Base-by-base conservation (phyloP, 306 rosid species). In the Alnus rubra region DNA sequence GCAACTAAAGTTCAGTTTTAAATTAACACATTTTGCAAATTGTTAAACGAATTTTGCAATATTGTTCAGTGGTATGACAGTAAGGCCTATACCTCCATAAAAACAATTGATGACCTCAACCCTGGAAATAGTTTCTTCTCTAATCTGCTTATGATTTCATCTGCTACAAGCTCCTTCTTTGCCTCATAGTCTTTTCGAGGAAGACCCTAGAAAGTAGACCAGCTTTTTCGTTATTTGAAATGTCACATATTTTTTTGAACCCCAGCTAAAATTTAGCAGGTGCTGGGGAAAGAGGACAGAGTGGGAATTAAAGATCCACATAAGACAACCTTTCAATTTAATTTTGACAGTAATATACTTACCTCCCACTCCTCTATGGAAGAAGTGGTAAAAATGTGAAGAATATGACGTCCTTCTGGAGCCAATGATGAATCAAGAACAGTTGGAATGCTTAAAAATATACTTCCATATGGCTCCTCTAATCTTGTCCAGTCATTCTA, bases 371-470 rank as follows among this genome's bases (percentile, higher is more conserved):
- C 98, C 51, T 88, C 96, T 39, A 95, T 88, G 72, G 98, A 90
- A 84, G 99, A 91, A 63, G 97, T 93, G 16, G 99, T 93, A 86
- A 95, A 95, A 54, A 95, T 88, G 83, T 95, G 99, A 88, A 95
- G 98, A 84, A 95, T 93, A 73, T 93, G 98, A 44, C 63, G 87
- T 44, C 98, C 98, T 75, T 86, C 86, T 35, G 99, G 99, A 82
- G 97, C 98, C 86, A 93, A 82, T 13, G 99, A 90, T 47, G 96
- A 39, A 85, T 95, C 99, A 60, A 95, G 98, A 68, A 91, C 80
- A 71, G 99, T 95, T n/a, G 99, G 98, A 81, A 93, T 92, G 87
- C 99, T 95, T 82, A 93, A 78, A 84, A 95, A 95, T 83, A 95
- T 92, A 82, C 99, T 91, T 77, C 96, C 94, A 74, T 93, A 93